These are phyloP conservation scores for Brassica juncea DNA, from an alignment of 345 rosid species.

Conservation along the genomic window DNA sequence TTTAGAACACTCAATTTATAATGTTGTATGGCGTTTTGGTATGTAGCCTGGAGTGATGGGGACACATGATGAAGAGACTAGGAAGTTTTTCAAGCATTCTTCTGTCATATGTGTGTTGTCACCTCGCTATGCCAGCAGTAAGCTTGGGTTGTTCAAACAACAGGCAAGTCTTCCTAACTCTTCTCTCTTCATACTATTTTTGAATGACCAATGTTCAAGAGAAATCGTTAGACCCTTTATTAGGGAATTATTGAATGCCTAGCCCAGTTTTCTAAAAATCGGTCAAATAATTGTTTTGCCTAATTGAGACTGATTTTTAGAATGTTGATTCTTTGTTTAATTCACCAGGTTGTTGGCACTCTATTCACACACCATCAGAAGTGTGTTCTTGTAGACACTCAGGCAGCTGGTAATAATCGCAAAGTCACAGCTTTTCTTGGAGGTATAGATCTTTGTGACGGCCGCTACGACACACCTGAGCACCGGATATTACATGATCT, in stretches of 20 bases:
- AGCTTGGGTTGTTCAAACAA: constrained; percentile 78
- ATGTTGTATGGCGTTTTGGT: constrained; percentile 10
- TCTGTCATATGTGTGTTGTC: constrained; percentile 85
- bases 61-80: constrained; percentile 94
- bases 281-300: too few species aligned
- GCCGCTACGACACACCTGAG: constrained; percentile 96
- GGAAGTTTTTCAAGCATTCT: constrained; percentile 89
- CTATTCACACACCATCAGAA: constrained; percentile 96
- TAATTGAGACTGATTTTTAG: too few species aligned
- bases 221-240: too few species aligned
- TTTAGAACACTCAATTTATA: too few species aligned
- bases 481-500: constrained; percentile 73
- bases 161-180: constrained; percentile 49
- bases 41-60: constrained; percentile 83
- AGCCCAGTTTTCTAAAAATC: too few species aligned
- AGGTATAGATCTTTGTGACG: constrained; percentile 93
- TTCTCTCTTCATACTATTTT: not conserved
- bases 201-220: too few species aligned
- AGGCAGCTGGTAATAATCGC: constrained; percentile 66
- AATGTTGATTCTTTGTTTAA: constrained; percentile 1
- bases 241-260: too few species aligned
- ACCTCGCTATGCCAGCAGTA: constrained; percentile 86
- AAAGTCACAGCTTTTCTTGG: constrained; percentile 89
- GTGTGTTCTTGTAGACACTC: constrained; percentile 87
- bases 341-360: constrained; percentile 78